These are phyloP conservation scores for Syncephalastrum monosporum DNA, from an alignment of 371 early-diverging fungal genomes.

Conservation along the genomic window DNA sequence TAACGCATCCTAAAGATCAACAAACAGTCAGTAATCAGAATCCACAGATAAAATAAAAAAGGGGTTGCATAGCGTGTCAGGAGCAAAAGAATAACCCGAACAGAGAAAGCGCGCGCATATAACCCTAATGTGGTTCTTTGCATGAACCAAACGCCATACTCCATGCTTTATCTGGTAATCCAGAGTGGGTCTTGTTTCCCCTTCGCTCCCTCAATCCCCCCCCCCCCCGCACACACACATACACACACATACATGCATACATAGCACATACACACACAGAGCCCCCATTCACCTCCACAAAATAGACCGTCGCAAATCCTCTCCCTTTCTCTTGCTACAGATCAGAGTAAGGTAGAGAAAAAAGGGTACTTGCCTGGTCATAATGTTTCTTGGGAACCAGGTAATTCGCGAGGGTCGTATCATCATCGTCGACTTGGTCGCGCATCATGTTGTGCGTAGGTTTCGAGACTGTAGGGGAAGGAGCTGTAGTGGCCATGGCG, in stretches of 20 bases:
- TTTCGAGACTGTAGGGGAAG: neutral
- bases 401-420: slow-evolving; percentile 18
- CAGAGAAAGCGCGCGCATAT: neutral
- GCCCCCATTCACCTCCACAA: neutral
- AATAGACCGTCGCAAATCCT: neutral
- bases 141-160: no score
- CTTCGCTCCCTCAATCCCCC: slow-evolving; percentile 4
- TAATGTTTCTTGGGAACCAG: slow-evolving; percentile 15
- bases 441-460: neutral
- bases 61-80: slow-evolving; percentile 9
- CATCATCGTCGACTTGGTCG: slow-evolving; percentile 19
- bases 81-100: slow-evolving; percentile 7
- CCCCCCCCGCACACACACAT: neutral
- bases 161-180: slow-evolving; percentile 7
- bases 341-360: neutral
- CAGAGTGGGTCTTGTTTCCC: neutral
- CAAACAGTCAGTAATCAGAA: slow-evolving; percentile 4
- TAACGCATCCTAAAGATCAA: slow-evolving; percentile 10
- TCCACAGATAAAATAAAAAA: slow-evolving; percentile 9
- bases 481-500: slow-evolving; percentile 1
- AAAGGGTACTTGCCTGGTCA: slow-evolving; percentile 13
- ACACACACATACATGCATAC: neutral
- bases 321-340: neutral
- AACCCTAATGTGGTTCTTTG: no score
- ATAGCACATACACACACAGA: neutral